Percentiles rank a stretch among this genome's conserved stretches.
Conservation (phyloP, 371 early-diverging fungal genomes). For the Rhizopus arrhizus region DNA sequence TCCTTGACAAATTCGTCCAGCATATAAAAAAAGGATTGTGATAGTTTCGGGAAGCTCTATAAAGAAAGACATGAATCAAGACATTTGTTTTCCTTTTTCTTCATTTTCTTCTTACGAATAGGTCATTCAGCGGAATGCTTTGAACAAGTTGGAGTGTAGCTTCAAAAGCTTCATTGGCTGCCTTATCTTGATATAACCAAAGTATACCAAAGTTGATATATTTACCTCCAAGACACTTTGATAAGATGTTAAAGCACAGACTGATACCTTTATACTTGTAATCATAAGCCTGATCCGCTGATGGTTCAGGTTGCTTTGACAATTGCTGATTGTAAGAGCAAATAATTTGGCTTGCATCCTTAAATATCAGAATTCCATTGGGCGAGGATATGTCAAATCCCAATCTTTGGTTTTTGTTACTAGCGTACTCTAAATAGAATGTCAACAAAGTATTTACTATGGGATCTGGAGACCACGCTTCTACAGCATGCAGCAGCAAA, state of each 20-base stretch:
- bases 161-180: conserved; percentile 72
- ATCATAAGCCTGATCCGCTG: conserved; percentile 36
- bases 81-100: neutral
- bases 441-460: conserved; percentile 73
- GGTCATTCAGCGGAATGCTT: conserved; percentile 70
- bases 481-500: conserved; percentile 66
- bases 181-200: conserved; percentile 85
- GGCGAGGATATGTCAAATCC: conserved; percentile 85
- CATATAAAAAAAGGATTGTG: conserved; percentile 60
- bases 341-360: conserved; percentile 75
- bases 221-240: conserved; percentile 73
- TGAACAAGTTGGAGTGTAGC: conserved; percentile 74
- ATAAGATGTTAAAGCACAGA: conserved; percentile 75
- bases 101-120: conserved; percentile 57
- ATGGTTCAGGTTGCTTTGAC: conserved; percentile 32
- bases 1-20: conserved; percentile 68
- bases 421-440: conserved; percentile 79
- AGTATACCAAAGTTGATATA: conserved; percentile 95
- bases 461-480: conserved; percentile 69
- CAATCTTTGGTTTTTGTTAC: conserved; percentile 80
- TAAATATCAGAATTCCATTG: conserved; percentile 88
- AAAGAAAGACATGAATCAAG: neutral
- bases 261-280: conserved; percentile 79
- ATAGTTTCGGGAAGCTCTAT: conserved; percentile 69
- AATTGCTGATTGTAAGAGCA: conserved; percentile 48